These are phyloP conservation scores for Fusarium hainanense DNA, from an alignment of 2,329 filamentous ascomycete species.

Conservation along the genomic window DNA sequence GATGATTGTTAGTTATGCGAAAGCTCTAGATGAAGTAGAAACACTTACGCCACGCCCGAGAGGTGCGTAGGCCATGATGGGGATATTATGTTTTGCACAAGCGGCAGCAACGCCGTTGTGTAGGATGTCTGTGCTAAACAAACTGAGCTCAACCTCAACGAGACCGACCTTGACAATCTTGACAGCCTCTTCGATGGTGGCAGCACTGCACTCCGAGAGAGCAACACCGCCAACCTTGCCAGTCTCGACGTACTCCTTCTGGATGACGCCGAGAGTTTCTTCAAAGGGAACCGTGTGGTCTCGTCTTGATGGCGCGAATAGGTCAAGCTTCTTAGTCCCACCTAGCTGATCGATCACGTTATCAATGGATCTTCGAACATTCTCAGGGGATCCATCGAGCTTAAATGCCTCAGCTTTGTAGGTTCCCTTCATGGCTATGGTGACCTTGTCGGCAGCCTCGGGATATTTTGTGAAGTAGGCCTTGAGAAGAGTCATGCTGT, in stretches of 20 bases:
- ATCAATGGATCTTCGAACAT: slow-evolving; percentile 68
- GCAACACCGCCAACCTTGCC: slow-evolving; percentile 64
- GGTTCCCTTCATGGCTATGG: slow-evolving; percentile 72
- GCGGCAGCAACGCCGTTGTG: slow-evolving; percentile 64
- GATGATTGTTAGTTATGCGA: slow-evolving; percentile 17
- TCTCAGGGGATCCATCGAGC: slow-evolving; percentile 64
- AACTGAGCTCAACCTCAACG: slow-evolving; percentile 66
- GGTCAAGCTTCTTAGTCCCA: slow-evolving; percentile 69
- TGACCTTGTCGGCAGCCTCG: slow-evolving; percentile 70
- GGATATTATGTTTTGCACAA: slow-evolving; percentile 73
- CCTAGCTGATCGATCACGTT: slow-evolving; percentile 62
- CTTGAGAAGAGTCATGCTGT: slow-evolving; percentile 68
- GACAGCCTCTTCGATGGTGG: slow-evolving; percentile 61
- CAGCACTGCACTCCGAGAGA: slow-evolving; percentile 63
- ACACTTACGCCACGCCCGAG: slow-evolving; percentile 65
- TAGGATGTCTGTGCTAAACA: slow-evolving; percentile 61
- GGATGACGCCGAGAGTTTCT: slow-evolving; percentile 56
- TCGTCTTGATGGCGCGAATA: slow-evolving; percentile 69
- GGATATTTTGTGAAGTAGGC: slow-evolving; percentile 73
- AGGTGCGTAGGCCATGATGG: slow-evolving; percentile 78
- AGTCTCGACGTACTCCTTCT: slow-evolving; percentile 61
- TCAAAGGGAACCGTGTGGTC: slow-evolving; percentile 62
- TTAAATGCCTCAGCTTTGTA: slow-evolving; percentile 49
- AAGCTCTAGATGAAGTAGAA: neutral
- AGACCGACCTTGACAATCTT: slow-evolving; percentile 57